Evolutionary conservation across 805 yeast species (phyloP), one percentile per base, ranked within the genome.

Genomic region (Pichia scutulata): DNA sequence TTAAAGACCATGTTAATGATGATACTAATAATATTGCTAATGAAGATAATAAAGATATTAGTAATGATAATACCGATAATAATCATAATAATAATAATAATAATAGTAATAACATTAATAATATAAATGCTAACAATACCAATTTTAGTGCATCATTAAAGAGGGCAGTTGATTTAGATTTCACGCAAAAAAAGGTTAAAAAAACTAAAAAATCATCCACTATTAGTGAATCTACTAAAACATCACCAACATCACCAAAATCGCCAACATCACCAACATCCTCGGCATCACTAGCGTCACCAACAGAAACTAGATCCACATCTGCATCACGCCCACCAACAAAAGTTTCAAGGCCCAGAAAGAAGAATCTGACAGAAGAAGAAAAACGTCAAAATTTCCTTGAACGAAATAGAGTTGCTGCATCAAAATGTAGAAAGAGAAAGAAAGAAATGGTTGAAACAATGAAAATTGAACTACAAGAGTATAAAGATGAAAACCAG

Each of bases 341-440:
- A 6, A 39, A 39, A 13, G 24, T 21, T 19, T 18, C 22, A 42
- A 24, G 25, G 5, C 44, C 26, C 25, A 51, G 42, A 37, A 44
- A 47, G 43, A 43, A 46, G 13, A 28, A n/a, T 4, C 5, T 44
- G 3, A 33, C 49, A 13, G 77, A 85, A 62, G 95, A 85, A 57
- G 81, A 83, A 60, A 89, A 86, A 61, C 77, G 97, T 23, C 80
- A 80, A 61, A 82, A 76, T 58, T 92, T 92, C 58, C 68, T 93
- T 55, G 99, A 93, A 64, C 76, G 98, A 58, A 93, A 93, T 66
- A 75, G 99, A 52, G 82, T 92, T 13, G 99, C 99, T 0, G 99
- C 99, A 0, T 83, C 95, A n/a, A 90, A 89, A 64, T 93, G 98
- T 71, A 80, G 99, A 55, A 95, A 86, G 68, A 78, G 98, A 30